Conservation (phyloP, 371 early-diverging fungal genomes). For the Mucor irregularis region DNA sequence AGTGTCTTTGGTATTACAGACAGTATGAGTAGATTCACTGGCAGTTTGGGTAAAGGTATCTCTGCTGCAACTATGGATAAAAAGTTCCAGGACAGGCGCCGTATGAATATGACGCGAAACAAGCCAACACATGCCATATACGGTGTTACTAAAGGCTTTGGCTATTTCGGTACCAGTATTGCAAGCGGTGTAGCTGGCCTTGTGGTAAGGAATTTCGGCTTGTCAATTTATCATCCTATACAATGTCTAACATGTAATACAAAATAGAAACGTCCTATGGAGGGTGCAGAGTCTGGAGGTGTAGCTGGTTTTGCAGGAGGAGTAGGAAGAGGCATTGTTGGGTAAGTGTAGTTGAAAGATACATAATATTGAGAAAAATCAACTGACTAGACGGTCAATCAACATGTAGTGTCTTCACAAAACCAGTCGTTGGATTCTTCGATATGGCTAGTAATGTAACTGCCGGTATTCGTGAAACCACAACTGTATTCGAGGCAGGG, state of each 20-base stretch:
- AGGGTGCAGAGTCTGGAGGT: constrained; percentile 85
- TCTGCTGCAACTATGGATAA: constrained; percentile 87
- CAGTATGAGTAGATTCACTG: constrained; percentile 82
- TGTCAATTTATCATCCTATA: no score
- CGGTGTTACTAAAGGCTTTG: constrained; percentile 81
- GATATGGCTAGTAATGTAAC: constrained; percentile 83
- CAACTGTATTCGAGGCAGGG: constrained; percentile 85
- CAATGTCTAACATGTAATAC: no score
- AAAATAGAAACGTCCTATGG: constrained; percentile 76
- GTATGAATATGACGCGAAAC: constrained; percentile 72
- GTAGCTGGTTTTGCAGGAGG: constrained; percentile 86
- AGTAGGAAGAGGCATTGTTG: constrained; percentile 85
- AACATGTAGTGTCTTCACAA: constrained; percentile 69
- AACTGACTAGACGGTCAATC: no score
- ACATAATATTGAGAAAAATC: no score
- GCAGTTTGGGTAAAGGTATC: constrained; percentile 86
- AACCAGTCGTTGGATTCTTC: constrained; percentile 86
- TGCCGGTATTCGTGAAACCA: constrained; percentile 93
- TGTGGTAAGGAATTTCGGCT: constrained; percentile 51
- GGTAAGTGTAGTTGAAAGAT: constrained; percentile 27
- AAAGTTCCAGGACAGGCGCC: constrained; percentile 75
- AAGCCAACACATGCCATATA: constrained; percentile 81
- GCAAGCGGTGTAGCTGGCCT: constrained; percentile 84
- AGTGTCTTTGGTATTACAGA: constrained; percentile 89
- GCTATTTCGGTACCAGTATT: constrained; percentile 73